Evolutionary conservation across 176 grass and related monocot species (phyloP).

Genomic region (Oryza brachyantha): DNA sequence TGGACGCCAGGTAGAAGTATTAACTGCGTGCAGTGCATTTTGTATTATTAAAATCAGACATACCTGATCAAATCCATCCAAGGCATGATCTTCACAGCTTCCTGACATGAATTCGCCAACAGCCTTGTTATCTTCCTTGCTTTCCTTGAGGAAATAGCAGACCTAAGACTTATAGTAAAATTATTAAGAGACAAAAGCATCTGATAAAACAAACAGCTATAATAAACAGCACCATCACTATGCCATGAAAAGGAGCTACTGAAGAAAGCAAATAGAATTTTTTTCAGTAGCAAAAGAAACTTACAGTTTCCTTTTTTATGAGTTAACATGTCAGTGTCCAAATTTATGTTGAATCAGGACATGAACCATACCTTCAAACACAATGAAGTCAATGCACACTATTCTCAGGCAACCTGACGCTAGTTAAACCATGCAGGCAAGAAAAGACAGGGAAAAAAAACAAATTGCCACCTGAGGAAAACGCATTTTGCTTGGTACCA

Average conservation of each 20-base stretch:
- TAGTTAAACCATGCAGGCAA: conserved; percentile 12
- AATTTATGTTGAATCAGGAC: conserved; percentile 13
- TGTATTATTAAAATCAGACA: not conserved
- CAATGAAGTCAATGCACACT: conserved; percentile 5
- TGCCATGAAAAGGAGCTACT: not conserved
- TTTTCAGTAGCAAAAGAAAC: conserved; percentile 23
- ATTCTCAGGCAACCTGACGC: not conserved
- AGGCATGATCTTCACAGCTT: not conserved
- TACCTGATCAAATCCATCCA: conserved; percentile 19
- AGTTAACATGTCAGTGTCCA: conserved; percentile 21
- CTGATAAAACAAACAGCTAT: conserved; percentile 11
- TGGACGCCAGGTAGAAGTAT: not conserved
- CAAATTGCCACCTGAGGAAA: not conserved
- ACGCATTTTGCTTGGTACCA: not conserved
- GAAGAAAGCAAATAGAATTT: conserved; percentile 5
- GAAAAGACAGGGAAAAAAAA: conserved; percentile 3
- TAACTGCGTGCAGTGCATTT: not conserved
- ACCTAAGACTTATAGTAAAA: not conserved
- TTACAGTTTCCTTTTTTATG: not conserved
- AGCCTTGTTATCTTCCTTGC: not conserved
- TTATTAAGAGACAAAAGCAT: conserved; percentile 3
- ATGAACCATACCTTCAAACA: not conserved
- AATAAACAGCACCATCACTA: not conserved
- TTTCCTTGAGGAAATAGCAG: conserved; percentile 4
- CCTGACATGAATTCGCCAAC: not conserved